Base-by-base conservation (phyloP, 225 moss, liverwort and hornwort species). In the Pseudoscleropodium purum region DNA sequence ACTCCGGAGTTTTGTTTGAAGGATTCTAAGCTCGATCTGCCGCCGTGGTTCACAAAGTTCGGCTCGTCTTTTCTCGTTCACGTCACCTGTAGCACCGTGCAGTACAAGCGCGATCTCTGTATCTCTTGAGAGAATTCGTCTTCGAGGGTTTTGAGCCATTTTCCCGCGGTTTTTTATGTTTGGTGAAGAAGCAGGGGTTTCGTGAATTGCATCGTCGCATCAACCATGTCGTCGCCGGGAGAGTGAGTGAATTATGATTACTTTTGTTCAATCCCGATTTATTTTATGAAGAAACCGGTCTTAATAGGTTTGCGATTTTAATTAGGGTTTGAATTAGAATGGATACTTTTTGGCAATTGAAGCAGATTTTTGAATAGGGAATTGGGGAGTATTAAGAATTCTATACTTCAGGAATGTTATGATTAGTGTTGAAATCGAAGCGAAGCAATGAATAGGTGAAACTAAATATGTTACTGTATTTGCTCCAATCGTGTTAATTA, bases 161-260 rank as follows among this genome's bases (percentile, higher is more conserved):
- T 62, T 23, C 56, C 17, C 83, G 56, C 18, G 2, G 8, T 31
- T 84, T 24, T 64, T 57, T 26, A 67, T 56, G 84, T 33, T n/a
- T 21, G 52, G 67, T 67, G 75, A 45, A 30, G 90, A 79, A 83
- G 45, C 62, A 57, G 52, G 84, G 66, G 89, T 77, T 84, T 64
- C 30, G 88, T 45, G 76, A 51, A 49, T 43, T 79, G 60, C 73
- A 79, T 20, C 60, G 45, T 52, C 51, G 19, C 7, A n/a, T 79
- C 89, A 84, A 78, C 70, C 67, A 93, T 93, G 93, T 93, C 93
- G 45, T 93, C 92, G 52, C 92, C 92, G 65, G 93, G 90, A 90
- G 90, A 93, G 93, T 93, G 85, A 93, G 93, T 93, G 61, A 61
- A 73, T 26, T 41, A 5, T 41, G 41, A 43, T 79, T 18, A 13